Evolutionary conservation across 73 alveolate genomes (phyloP), one percentile per base, ranked within the genome.

Genomic region (Breviolum minutum): DNA sequence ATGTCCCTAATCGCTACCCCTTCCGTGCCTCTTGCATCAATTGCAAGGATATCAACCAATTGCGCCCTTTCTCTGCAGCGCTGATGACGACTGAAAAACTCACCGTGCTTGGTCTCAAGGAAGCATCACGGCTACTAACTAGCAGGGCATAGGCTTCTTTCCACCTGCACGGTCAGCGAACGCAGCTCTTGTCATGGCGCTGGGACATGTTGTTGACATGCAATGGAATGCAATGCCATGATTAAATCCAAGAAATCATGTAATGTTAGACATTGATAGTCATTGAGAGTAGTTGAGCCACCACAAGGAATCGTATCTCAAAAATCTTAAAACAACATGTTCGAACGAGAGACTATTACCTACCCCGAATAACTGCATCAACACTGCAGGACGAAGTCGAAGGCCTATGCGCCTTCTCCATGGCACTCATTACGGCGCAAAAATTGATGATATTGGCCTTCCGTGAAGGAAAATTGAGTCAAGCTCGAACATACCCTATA

Each of bases 351-450:
- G 54, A 40, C 54, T 3, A 40, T 40, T 40, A 40, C 54, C 5
- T 40, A 40, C 54, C 5, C 5, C 54, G 54, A 40, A 40, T 0
- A 40, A 40, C 54, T 40, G 54, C 54, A 40, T 40, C 81, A 71
- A 20, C 80, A 70, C 24, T n/a, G 29, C 14, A 30, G 32, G 5
- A 60, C 32, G 27, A 13, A n/a, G 16, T 63, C 80, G 29, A 40
- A 40, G 54, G 29, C 97, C 97, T 70, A 63, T 90, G 97, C 1
- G 87, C 97, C 29, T 90, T 90, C 63, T 71, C 97, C 97, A 90
- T 71, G 87, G 97, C 97, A 11, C 97, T 90, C 79, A 90, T 73
- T 32, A 90, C 87, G 22, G 87, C 97, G 69, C 87, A 24, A 63
- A 48, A 14, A 76, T 70, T 90, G 88, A 90, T 63, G 68, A 90